Evolutionary conservation across 2,329 filamentous ascomycete species (phyloP), one percentile per base, ranked within the genome.

Genomic region (Gaeumannomyces sp.): DNA sequence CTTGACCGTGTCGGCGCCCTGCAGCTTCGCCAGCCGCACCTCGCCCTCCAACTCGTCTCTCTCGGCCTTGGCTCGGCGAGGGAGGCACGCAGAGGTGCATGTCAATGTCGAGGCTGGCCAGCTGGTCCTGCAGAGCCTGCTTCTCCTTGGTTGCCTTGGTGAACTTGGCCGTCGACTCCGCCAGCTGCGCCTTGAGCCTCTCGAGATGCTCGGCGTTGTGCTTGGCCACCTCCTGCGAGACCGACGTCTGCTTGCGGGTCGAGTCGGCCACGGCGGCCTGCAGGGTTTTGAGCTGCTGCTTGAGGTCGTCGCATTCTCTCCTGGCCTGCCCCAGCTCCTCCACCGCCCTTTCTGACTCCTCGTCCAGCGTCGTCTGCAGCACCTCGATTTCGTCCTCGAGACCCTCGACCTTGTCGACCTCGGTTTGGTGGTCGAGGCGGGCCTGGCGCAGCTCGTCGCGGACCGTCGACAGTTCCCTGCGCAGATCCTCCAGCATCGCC

Each of bases 341-440:
- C 22, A 78, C 83, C 7, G 83, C 82, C 66, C 85, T 83, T 68
- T 89, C 85, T 59, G 83, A 83, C 72, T 89, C 88, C 66, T 89
- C 84, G 62, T 90, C 87, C 59, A 89, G 75, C 53, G 82, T 84
- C 28, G 82, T 80, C 73, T 92, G 89, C 19, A 93, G 76, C 33
- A 91, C 85, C 64, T 91, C 87, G n/a, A 92, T 81, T 72, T 93
- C 90, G 68, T 93, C 90, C 72, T 93, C 89, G 27, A 93, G 74
- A 10, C 83, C 82, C 65, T 89, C 85, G 2, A 88, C 79, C 73
- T 87, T 91, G 68, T 90, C 88, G 61, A 80, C 79, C 66, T 91
- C 80, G 0, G 81, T 73, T 68, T 86, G 83, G 71, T 86, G 83
- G 68, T 89, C 86, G 28, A 88, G 81, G 68, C 88, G 85, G 31